Base-by-base conservation (phyloP, 106 monocot species). In the Xerophyta viscosa region DNA sequence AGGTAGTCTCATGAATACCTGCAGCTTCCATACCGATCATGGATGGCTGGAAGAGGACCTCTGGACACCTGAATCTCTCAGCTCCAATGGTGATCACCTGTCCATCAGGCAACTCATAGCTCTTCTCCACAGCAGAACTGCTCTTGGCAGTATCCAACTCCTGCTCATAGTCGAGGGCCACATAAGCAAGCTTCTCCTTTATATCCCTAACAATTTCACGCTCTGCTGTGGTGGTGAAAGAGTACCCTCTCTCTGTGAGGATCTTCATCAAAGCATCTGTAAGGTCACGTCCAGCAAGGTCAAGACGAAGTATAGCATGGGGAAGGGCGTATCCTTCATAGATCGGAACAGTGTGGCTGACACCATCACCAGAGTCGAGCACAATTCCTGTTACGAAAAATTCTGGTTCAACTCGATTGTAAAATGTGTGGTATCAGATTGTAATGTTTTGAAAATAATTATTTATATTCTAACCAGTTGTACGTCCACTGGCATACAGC, bases 31-130 rank as follows among this genome's bases (percentile, higher is more conserved):
- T 66, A 2, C 66, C 66, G 0, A 58, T 58, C 50, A 66, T 36
- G 18, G 57, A 57, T 41, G 66, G 66, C 66, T 66, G 66, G 66
- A 66, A 66, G 66, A 66, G 66, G 28, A 66, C 66, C 39, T 66
- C 66, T 1, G 66, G 66, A 49, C 66, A 66, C 48, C 57, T 66
- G 58, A 65, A 65, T 33, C 65, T 54, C 53, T 65, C 65, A 23
- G 65, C 65, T 13, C 65, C 65, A 44, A 65, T 65, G 1, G 54
- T 56, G 24, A 65, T 65, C 29, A 65, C 65, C 33, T 65, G 55
- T 24, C 65, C 65, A 46, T 65, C 65, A 24, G 65, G 65, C 5
- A 65, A 44, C 65, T 65, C 65, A 33, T 65, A 65, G 30, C 24
- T 65, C 54, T 57, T 66, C 37, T 66, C 56, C n/a, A 48, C 56